phyloP scores from a whole-genome alignment of 176 grass and related monocot species.

The Pontederia crassipes region DNA sequence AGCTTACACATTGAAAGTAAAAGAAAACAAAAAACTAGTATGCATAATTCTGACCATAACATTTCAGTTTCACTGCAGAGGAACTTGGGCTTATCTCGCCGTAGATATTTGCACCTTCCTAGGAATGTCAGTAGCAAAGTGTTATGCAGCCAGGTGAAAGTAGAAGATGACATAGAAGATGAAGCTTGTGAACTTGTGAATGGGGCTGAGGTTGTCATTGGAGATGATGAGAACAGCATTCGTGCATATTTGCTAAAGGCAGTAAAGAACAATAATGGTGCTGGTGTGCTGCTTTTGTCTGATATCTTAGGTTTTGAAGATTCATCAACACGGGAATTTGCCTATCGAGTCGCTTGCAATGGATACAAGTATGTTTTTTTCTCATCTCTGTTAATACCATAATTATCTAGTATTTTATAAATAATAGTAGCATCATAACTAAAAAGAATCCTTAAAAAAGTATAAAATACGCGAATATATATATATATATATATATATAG shows the following conservation, averaged over 20 bases:
- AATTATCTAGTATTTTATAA: neutral
- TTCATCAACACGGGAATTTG: conserved; percentile 73
- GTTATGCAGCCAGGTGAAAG: conserved; percentile 30
- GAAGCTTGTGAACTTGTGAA: conserved; percentile 83
- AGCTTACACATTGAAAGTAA: neutral
- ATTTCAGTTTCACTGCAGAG: conserved; percentile 52
- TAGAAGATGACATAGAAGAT: conserved; percentile 40
- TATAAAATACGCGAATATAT: too few relatives aligned
- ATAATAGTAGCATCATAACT: too few relatives aligned
- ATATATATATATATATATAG: too few relatives aligned
- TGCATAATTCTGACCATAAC: conserved; percentile 44
- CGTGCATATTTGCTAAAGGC: conserved; percentile 59
- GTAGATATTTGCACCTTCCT: neutral
- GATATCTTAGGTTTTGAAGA: conserved; percentile 86
- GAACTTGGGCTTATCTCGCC: neutral
- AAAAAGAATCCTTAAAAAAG: too few relatives aligned
- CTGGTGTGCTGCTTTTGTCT: conserved; percentile 67
- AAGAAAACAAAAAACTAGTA: neutral
- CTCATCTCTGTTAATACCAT: neutral
- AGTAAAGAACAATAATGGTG: conserved; percentile 95
- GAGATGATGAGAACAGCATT: conserved; percentile 51
- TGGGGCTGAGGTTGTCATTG: conserved; percentile 61
- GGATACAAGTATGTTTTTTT: conserved; percentile 70
- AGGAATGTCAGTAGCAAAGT: neutral
- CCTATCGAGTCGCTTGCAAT: conserved; percentile 79